phyloP scores from a whole-genome alignment of 148 eudicot species.

The Pharnaceum exiguum region DNA sequence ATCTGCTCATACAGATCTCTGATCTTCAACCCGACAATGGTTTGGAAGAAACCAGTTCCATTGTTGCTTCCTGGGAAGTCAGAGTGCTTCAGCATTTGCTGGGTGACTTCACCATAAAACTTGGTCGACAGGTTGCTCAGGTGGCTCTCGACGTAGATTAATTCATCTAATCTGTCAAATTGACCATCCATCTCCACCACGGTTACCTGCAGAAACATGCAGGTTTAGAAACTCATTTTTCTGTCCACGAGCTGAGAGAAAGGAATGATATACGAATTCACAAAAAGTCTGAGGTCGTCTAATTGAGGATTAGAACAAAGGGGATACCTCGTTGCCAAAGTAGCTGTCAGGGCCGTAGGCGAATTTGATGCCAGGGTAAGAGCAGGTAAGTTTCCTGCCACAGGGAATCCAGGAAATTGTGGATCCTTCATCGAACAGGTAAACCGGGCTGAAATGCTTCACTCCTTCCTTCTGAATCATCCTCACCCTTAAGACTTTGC shows the following conservation, averaged over 20 bases:
- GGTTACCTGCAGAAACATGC: constrained; percentile 52
- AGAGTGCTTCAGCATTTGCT: constrained; percentile 91
- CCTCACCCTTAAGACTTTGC: constrained; percentile 87
- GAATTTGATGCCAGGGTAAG: constrained; percentile 97
- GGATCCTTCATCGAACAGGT: constrained; percentile 97
- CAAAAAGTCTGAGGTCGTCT: no score
- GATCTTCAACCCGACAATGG: constrained; percentile 89
- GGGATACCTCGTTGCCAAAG: constrained; percentile 68
- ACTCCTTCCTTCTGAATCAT: constrained; percentile 94
- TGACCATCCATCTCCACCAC: constrained; percentile 97
- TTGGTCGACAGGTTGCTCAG: constrained; percentile 92
- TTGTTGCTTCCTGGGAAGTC: constrained; percentile 99
- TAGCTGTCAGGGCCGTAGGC: constrained; percentile 85
- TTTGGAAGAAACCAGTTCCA: constrained; percentile 96
- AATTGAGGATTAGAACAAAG: not conserved
- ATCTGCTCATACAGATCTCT: constrained; percentile 95
- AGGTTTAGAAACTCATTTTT: no score
- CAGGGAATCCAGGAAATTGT: constrained; percentile 94
- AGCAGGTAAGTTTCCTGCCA: constrained; percentile 91
- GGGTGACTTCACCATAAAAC: constrained; percentile 98
- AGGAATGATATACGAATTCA: no score
- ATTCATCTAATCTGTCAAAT: constrained; percentile 95
- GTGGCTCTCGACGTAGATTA: constrained; percentile 94
- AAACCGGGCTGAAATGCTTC: constrained; percentile 79
- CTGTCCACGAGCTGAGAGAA: no score